These are phyloP conservation scores for Boechera retrofracta DNA, from an alignment of 345 rosid genomes.

Conservation along the genomic window DNA sequence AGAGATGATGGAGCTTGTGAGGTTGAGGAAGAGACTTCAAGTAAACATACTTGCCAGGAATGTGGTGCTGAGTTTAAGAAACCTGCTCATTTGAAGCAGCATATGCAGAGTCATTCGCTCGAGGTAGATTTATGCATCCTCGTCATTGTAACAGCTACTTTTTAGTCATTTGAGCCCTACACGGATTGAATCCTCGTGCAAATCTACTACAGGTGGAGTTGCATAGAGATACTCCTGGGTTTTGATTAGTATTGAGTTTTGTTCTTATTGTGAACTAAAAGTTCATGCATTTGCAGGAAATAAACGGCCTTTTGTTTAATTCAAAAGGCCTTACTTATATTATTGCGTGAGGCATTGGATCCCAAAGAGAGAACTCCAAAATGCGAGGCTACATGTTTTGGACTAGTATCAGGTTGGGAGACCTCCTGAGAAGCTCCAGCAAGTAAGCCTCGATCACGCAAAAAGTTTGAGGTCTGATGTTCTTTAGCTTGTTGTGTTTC, in stretches of 20 bases:
- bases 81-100: constrained; percentile 84
- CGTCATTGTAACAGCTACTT: background rate
- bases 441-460: constrained; percentile 90
- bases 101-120: constrained; percentile 77
- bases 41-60: constrained; percentile 54
- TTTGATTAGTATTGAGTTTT: background rate
- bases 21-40: constrained; percentile 23
- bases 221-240: background rate
- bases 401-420: constrained; percentile 99
- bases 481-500: constrained; percentile 12
- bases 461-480: constrained; percentile 32
- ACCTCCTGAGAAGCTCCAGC: constrained; percentile 99
- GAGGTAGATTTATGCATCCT: constrained; percentile 55
- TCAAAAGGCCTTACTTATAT: constrained; percentile 28
- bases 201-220: background rate
- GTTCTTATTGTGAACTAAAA: constrained; percentile 1
- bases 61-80: constrained; percentile 81
- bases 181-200: background rate
- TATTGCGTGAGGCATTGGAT: constrained; percentile 98
- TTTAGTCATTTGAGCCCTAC: background rate
- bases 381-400: constrained; percentile 87
- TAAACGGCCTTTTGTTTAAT: constrained; percentile 21
- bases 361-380: constrained; percentile 97
- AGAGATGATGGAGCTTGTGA: constrained; percentile 36
- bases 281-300: constrained; percentile 56